Evolutionary conservation across 441 rosid species (phyloP), one percentile per base, ranked within the genome.

Genomic region (Geranium incanum): DNA sequence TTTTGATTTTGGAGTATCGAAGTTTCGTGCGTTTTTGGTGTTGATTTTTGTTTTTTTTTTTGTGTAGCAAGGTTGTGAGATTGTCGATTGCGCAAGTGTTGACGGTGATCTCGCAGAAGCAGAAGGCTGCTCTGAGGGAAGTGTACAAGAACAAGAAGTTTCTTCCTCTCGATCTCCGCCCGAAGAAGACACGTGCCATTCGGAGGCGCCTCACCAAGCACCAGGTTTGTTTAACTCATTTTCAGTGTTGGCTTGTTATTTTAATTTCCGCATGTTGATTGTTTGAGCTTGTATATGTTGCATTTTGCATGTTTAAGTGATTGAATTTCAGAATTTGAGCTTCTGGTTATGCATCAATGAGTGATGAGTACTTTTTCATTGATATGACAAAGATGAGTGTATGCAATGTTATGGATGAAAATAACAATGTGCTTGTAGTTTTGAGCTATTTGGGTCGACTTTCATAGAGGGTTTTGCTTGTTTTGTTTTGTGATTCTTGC

Each of bases 121-220:
- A 92, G 80, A 94, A 94, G 74, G 76, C 95, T 28, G 33, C 33
- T 28, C 33, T 28, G 33, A 28, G 33, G 3, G 33, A 28, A 2
- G 33, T 28, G 1, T 28, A 28, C 33, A 28, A 28, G 33, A 28
- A 28, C 33, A 28, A 28, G 33, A 28, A 28, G 33, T 28, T 28
- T 28, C 33, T 28, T 28, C 33, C 33, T 28, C 33, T 94, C 33
- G 99, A 94, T 81, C 86, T 94, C 38, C 99, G 99, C 73, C 95
- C 97, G 70, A 94, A 94, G 91, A 94, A 92, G 81, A 94, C 97
- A 60, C 80, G 98, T 48, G 96, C 98, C 5, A 94, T 94, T 66
- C 84, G 97, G 18, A 79, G 97, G 72, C 87, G 91, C 72, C 97
- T 95, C 48, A 90, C 97, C 63, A 94, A 87, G 82, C 89, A 90